Base-by-base conservation (phyloP, 106 monocot species). In the Phalaenopsis equestris region DNA sequence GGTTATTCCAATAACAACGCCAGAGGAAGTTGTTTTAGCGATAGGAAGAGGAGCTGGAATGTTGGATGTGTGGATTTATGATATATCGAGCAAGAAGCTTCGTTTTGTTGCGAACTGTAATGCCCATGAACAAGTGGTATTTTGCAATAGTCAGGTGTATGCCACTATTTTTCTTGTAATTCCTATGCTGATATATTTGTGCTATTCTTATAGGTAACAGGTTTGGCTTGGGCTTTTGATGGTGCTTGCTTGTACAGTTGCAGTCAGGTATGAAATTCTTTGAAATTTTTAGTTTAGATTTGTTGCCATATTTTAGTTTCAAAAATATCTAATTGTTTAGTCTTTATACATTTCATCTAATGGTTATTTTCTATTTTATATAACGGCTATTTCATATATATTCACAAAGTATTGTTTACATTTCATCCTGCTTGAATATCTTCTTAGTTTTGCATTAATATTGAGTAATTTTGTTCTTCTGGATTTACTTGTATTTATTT, bases 21-120 rank as follows among this genome's bases (percentile, higher is more conserved):
- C 78, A 74, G 83, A 87, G 58, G 78, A 82, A 42, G 67, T 87
- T 86, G 39, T 88, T 65, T 57, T 98, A 49, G 97, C 94, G 68
- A 72, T 92, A 79, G 97, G 97, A 64, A 92, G 89, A 87, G 97
- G 92, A 83, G 90, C 92, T 77, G 97, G 97, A 30, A 84, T 84
- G 38, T 56, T 98, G 55, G 94, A 98, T 87, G 79, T 74, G 67
- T 98, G 89, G 83, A 80, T 75, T 46, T 98, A 81, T 81, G 36
- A 87, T 80, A 68, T 87, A 83, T 87, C 81, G 73, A 81, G 43
- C 30, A 83, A 67, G 21, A 80, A 85, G 52, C 65, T 87, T 80
- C 37, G 82, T 47, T 85, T 18, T 80, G 72, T 74, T 77, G 84
- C 80, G 61, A 43, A 82, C 42, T 88, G 81, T 87, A 45, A 89